These are phyloP conservation scores for Populus hybrid DNA, from an alignment of 441 rosid genomes.

Conservation along the genomic window DNA sequence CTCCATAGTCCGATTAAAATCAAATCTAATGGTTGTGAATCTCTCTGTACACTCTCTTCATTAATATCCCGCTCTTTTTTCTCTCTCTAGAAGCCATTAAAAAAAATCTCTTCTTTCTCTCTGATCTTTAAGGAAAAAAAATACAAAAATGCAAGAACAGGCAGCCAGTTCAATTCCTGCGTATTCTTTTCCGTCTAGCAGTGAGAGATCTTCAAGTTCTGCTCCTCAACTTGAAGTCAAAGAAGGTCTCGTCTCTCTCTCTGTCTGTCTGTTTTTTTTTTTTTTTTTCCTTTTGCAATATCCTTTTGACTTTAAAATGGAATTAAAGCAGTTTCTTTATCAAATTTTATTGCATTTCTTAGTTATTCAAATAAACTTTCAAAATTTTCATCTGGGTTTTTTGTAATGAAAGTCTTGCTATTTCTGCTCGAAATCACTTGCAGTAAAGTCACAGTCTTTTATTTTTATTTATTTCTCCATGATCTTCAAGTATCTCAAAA, in stretches of 20 bases:
- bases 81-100: neutral
- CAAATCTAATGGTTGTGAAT: conserved; percentile 39
- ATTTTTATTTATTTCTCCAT: neutral
- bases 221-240: conserved; percentile 67
- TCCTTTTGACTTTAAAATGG: neutral
- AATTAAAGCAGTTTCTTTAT: neutral
- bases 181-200: conserved; percentile 78
- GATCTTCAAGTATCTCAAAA: neutral
- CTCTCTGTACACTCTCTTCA: conserved; percentile 11
- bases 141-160: conserved; percentile 57
- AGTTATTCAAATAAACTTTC: neutral
- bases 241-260: conserved; percentile 45
- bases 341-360: neutral
- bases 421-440: neutral
- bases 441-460: neutral
- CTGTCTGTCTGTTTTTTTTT: neutral
- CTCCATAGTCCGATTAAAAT: conserved; percentile 29
- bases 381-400: neutral
- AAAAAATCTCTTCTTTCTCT: neutral
- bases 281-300: neutral
- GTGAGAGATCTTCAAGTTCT: conserved; percentile 87
- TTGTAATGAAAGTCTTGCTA: conserved; percentile 1
- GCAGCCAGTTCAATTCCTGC: conserved; percentile 72
- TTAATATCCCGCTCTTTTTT: conserved; percentile 44
- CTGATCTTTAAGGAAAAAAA: neutral